These are phyloP conservation scores for Talaromyces piceae DNA, from an alignment of 2,329 filamentous ascomycete species.

Conservation along the genomic window DNA sequence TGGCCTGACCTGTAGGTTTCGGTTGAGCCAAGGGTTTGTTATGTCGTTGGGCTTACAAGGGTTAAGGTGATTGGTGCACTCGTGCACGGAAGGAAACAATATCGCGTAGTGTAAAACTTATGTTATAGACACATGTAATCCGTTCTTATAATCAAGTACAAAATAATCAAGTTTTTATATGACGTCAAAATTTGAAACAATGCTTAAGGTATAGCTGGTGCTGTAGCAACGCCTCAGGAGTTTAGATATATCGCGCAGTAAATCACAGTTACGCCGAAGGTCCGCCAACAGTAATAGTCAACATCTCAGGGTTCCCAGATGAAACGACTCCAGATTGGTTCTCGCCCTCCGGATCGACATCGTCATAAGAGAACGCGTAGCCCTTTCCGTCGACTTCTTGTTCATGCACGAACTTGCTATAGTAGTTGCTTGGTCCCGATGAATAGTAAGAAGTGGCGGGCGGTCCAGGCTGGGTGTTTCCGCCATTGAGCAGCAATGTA, in stretches of 20 bases:
- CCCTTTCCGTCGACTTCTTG: slow-evolving; percentile 53
- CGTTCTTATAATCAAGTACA: too few relatives aligned
- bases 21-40: background rate
- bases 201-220: too few relatives aligned
- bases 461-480: slow-evolving; percentile 40
- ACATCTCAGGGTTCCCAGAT: slow-evolving; percentile 39
- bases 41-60: background rate
- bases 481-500: slow-evolving; percentile 42
- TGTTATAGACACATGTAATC: too few relatives aligned
- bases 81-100: too few relatives aligned
- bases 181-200: too few relatives aligned
- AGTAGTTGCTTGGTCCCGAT: slow-evolving; percentile 34
- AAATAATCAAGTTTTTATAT: too few relatives aligned
- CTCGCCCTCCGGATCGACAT: slow-evolving; percentile 51
- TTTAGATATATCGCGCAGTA: background rate
- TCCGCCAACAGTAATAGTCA: slow-evolving; percentile 45
- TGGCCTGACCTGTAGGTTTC: background rate
- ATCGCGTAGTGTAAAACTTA: too few relatives aligned
- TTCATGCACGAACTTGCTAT: slow-evolving; percentile 49
- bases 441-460: slow-evolving; percentile 38
- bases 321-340: slow-evolving; percentile 50
- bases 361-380: slow-evolving; percentile 63
- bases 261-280: slow-evolving; percentile 1
- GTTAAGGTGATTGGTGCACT: too few relatives aligned
- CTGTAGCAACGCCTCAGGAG: too few relatives aligned